Evolutionary conservation across 2,329 filamentous ascomycete species (phyloP).

Genomic region (Hypoxylon sp.): DNA sequence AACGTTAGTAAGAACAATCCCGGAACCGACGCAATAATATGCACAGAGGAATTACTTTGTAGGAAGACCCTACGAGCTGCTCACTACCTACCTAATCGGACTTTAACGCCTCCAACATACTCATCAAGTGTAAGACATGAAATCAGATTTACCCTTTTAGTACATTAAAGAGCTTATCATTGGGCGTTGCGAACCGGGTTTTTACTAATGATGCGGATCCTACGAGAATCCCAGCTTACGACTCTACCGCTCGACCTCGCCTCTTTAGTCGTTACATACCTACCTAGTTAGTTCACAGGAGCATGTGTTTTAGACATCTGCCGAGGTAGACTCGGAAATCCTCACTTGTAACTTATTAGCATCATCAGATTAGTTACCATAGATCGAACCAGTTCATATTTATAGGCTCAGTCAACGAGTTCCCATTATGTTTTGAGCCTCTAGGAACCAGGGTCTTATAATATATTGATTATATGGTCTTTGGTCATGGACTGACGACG

Average conservation of each 20-base stretch:
- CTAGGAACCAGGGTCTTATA: neutral
- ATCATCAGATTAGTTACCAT: too few species aligned
- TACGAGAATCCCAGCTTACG: constrained; percentile 2
- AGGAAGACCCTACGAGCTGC: neutral
- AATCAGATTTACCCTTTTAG: constrained; percentile 18
- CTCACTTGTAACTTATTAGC: too few species aligned
- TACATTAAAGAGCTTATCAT: constrained; percentile 14
- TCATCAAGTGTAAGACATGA: neutral
- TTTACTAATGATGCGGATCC: constrained; percentile 5
- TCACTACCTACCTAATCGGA: neutral
- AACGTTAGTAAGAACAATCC: too few species aligned
- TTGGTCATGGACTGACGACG: neutral
- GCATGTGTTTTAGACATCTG: neutral
- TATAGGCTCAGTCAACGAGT: neutral
- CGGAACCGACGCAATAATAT: too few species aligned
- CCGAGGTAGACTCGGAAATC: too few species aligned
- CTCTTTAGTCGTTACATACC: neutral
- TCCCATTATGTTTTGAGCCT: neutral
- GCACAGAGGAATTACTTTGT: neutral
- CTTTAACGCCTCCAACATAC: neutral
- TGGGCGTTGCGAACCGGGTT: constrained; percentile 7
- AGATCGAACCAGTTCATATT: too few species aligned
- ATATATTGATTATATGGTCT: neutral
- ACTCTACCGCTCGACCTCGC: neutral
- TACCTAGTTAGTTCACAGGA: neutral